phyloP scores from a whole-genome alignment of 768 basidiomycete genomes.

The Termitomyces sp. region DNA sequence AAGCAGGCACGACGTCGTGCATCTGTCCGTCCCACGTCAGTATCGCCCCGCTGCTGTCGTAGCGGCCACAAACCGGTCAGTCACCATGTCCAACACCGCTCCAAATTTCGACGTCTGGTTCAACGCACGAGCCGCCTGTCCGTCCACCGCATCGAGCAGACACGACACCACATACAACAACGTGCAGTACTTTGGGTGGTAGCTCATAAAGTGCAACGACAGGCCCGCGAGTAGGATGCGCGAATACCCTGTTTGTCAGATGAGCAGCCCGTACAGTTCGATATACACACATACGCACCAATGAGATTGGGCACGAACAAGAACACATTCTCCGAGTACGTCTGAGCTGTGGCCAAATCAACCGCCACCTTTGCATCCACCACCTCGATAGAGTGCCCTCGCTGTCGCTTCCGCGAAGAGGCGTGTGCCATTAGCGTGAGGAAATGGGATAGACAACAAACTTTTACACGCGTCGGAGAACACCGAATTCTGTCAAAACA shows the following conservation, averaged over 20 bases:
- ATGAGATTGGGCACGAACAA: conserved; percentile 97
- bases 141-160: conserved; percentile 92
- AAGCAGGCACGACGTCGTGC: conserved; percentile 92
- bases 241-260: conserved; percentile 61
- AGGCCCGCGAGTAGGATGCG: conserved; percentile 88
- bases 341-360: conserved; percentile 80
- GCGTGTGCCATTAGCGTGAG: conserved; percentile 23
- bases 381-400: conserved; percentile 52
- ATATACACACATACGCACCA: conserved; percentile 42
- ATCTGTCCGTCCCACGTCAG: conserved; percentile 42
- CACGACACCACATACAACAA: conserved; percentile 86
- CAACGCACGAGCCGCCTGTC: conserved; percentile 82
- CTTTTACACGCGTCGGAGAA: conserved; percentile 15
- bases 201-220: conserved; percentile 89
- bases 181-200: conserved; percentile 90
- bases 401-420: conserved; percentile 35
- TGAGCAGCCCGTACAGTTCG: conserved; percentile 1
- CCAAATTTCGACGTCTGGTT: conserved; percentile 96
- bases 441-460: not conserved
- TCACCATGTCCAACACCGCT: conserved; percentile 98
- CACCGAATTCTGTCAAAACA: conserved; percentile 13
- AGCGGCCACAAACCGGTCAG: conserved; percentile 67
- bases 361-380: conserved; percentile 84
- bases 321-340: conserved; percentile 93
- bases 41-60: not conserved